Conservation (phyloP, 2,329 filamentous ascomycete genomes). For the Chaetothyriales sp. region DNA sequence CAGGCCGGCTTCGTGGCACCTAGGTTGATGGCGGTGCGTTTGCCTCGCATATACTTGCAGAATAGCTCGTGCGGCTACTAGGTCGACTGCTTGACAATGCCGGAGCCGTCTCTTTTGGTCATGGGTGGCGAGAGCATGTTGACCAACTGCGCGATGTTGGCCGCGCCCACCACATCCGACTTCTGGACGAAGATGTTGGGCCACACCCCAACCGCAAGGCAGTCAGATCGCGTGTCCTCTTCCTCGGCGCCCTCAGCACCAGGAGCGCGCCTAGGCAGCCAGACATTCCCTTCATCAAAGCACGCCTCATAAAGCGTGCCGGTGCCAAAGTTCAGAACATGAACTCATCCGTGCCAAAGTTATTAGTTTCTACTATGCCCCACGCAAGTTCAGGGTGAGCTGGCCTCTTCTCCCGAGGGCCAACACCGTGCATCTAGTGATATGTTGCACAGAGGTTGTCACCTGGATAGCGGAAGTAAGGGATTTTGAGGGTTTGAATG, state of each 20-base stretch:
- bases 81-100: slow-evolving; percentile 54
- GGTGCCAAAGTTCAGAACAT: slow-evolving; percentile 70
- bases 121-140: slow-evolving; percentile 68
- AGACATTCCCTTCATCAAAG: slow-evolving; percentile 79
- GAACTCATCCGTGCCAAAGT: slow-evolving; percentile 78
- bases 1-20: slow-evolving; percentile 38
- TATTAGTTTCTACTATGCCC: slow-evolving; percentile 57
- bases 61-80: slow-evolving; percentile 64
- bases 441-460: slow-evolving; percentile 79
- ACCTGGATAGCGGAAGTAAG: slow-evolving; percentile 59
- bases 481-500: slow-evolving; percentile 61
- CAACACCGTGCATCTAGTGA: slow-evolving; percentile 72
- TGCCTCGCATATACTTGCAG: slow-evolving; percentile 59
- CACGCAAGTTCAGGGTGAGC: slow-evolving; percentile 62
- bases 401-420: slow-evolving; percentile 56
- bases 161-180: slow-evolving; percentile 58
- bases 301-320: slow-evolving; percentile 42
- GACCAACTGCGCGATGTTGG: slow-evolving; percentile 63
- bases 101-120: slow-evolving; percentile 47
- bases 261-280: slow-evolving; percentile 58
- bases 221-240: slow-evolving; percentile 59
- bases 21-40: slow-evolving; percentile 53
- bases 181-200: slow-evolving; percentile 66
- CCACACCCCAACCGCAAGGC: slow-evolving; percentile 60
- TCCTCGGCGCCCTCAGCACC: slow-evolving; percentile 62